Percentiles rank a stretch among this genome's conserved stretches.
Evolutionary conservation across 2,329 filamentous ascomycete genomes (phyloP).

Genomic region (Nannizziopsis barbatae): DNA sequence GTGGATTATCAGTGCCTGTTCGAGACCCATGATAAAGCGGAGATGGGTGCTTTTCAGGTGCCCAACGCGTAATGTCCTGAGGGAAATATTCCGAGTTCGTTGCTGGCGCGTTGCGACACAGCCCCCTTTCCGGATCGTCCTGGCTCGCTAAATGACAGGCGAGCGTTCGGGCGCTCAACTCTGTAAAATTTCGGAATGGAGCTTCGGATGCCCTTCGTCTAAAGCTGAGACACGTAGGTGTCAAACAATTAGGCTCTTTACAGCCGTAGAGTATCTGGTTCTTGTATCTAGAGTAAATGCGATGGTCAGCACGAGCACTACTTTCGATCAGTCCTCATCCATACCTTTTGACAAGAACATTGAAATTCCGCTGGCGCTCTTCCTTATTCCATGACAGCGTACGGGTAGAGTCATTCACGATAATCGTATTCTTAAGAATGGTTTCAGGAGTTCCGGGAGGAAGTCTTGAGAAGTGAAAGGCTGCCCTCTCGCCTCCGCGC

Average conservation of each 20-base stretch:
- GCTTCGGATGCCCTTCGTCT: constrained; percentile 56
- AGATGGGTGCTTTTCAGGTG: neutral
- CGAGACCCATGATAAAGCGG: neutral
- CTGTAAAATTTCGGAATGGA: constrained; percentile 67
- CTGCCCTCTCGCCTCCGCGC: constrained; percentile 22
- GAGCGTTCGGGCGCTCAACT: constrained; percentile 68
- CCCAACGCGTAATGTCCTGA: neutral
- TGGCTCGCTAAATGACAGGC: constrained; percentile 71
- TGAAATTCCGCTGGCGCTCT: constrained; percentile 36
- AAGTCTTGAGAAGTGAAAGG: constrained; percentile 30
- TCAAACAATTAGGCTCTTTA: constrained; percentile 55
- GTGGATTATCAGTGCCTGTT: neutral
- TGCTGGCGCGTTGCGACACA: constrained; percentile 47
- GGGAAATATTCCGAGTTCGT: constrained; percentile 6
- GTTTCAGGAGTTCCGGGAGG: constrained; percentile 32
- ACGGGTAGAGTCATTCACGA: constrained; percentile 28
- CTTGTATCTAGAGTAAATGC: constrained; percentile 50
- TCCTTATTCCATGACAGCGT: constrained; percentile 32
- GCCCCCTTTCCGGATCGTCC: constrained; percentile 58
- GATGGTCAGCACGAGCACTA: constrained; percentile 9
- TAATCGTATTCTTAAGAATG: constrained; percentile 31
- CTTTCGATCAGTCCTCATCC: constrained; percentile 14
- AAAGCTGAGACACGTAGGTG: constrained; percentile 69
- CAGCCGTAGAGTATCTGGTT: constrained; percentile 75
- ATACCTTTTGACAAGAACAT: constrained; percentile 57